Conservation (phyloP, 2,329 filamentous ascomycete genomes). For the Intubia oerlemansii region DNA sequence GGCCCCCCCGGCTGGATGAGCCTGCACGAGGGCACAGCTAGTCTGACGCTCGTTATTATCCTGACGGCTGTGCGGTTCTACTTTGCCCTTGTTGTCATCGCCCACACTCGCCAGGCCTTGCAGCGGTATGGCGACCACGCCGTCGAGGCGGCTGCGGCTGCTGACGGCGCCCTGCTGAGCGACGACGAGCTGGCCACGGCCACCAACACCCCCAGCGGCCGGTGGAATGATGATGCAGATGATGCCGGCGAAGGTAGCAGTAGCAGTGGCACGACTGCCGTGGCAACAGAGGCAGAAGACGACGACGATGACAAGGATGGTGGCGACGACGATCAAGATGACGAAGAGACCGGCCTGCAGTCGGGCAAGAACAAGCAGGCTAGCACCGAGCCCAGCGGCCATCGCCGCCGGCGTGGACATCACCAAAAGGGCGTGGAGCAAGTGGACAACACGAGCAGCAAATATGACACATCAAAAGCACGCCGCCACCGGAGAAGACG, state of each 20-base stretch:
- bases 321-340: slow-evolving; percentile 12
- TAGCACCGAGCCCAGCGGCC: neutral
- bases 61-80: slow-evolving; percentile 64
- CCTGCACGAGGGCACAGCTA: slow-evolving; percentile 44
- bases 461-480: no score
- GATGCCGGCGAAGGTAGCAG: slow-evolving; percentile 2
- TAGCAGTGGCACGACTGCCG: neutral
- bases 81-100: slow-evolving; percentile 65
- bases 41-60: slow-evolving; percentile 51
- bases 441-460: no score
- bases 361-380: slow-evolving; percentile 3
- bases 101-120: slow-evolving; percentile 59
- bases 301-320: neutral
- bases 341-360: slow-evolving; percentile 6
- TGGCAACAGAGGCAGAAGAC: slow-evolving; percentile 16
- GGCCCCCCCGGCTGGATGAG: slow-evolving; percentile 7
- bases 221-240: slow-evolving; percentile 2
- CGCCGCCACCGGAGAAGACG: neutral
- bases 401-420: no score
- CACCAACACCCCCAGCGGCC: no score
- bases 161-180: slow-evolving; percentile 21
- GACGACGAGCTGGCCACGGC: no score
- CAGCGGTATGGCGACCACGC: slow-evolving; percentile 38
- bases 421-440: no score
- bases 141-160: slow-evolving; percentile 1